Evolutionary conservation across 768 basidiomycete species (phyloP).

Genomic region (Trametes cubensis): DNA sequence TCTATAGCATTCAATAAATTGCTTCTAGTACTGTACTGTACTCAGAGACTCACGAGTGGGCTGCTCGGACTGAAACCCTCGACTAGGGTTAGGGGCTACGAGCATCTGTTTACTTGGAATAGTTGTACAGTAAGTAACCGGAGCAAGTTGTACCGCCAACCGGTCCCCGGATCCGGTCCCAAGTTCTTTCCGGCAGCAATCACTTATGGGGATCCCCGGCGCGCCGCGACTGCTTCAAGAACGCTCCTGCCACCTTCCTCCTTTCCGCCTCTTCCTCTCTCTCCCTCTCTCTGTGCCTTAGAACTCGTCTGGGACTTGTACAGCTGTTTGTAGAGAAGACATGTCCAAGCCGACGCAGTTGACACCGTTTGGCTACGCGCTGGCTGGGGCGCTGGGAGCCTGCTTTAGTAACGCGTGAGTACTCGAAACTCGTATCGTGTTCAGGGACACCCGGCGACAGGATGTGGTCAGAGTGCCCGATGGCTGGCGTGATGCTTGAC

Average conservation of each 20-base stretch:
- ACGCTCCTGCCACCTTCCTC: background rate
- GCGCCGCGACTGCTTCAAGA: background rate
- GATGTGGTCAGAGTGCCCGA: background rate
- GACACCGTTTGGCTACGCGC: slow-evolving; percentile 85
- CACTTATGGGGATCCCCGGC: background rate
- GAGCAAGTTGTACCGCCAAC: background rate
- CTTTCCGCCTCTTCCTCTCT: background rate
- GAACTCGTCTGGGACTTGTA: slow-evolving; percentile 47
- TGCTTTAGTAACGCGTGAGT: slow-evolving; percentile 93
- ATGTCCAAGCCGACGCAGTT: slow-evolving; percentile 43
- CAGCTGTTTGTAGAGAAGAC: slow-evolving; percentile 31
- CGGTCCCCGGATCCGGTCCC: slow-evolving; percentile 1
- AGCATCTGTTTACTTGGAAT: slow-evolving; percentile 2
- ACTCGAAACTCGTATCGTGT: background rate
- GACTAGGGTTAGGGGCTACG: slow-evolving; percentile 6
- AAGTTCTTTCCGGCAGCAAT: background rate
- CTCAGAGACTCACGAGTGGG: no score
- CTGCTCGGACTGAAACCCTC: background rate
- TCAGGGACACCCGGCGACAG: background rate
- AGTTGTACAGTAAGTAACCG: background rate
- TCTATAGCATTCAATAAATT: no score
- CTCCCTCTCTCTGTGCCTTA: background rate
- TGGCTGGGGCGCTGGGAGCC: slow-evolving; percentile 91
- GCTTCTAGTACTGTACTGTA: no score
- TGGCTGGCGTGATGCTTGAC: background rate